Conservation (phyloP, 2,329 filamentous ascomycete genomes). For the Aaosphaeria pasadenensis region DNA sequence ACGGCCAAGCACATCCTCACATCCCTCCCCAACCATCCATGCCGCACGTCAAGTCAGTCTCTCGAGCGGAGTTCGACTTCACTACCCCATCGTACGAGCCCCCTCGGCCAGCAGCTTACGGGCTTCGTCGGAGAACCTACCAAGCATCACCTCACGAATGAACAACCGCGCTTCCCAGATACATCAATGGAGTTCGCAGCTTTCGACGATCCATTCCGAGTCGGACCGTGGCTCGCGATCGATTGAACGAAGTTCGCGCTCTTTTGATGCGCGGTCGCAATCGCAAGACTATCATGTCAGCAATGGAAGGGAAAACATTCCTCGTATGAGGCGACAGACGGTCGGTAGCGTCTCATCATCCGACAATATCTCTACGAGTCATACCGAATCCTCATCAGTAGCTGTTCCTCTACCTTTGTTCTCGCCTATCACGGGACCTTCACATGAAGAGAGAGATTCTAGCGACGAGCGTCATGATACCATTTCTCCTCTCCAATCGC, state of each 20-base stretch:
- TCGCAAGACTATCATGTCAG: slow-evolving; percentile 27
- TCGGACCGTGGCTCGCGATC: slow-evolving; percentile 37
- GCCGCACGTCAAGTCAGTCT: slow-evolving; percentile 31
- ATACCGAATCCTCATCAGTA: slow-evolving; percentile 28
- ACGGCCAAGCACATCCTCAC: slow-evolving; percentile 25
- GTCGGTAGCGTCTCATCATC: slow-evolving; percentile 33
- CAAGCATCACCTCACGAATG: slow-evolving; percentile 38
- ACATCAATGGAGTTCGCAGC: slow-evolving; percentile 40
- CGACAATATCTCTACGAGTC: slow-evolving; percentile 23
- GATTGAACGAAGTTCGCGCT: slow-evolving; percentile 27
- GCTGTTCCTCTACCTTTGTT: slow-evolving; percentile 36
- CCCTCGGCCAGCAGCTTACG: slow-evolving; percentile 35
- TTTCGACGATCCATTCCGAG: slow-evolving; percentile 37
- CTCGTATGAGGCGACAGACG: slow-evolving; percentile 27
- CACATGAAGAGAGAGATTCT: slow-evolving; percentile 29
- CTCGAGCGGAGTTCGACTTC: slow-evolving; percentile 32
- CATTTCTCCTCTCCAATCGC: slow-evolving; percentile 37
- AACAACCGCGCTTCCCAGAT: slow-evolving; percentile 30
- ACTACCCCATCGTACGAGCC: slow-evolving; percentile 35
- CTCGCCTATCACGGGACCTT: slow-evolving; percentile 21
- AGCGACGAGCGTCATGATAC: slow-evolving; percentile 37
- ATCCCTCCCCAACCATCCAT: slow-evolving; percentile 31
- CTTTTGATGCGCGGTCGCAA: slow-evolving; percentile 27
- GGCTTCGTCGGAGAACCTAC: slow-evolving; percentile 31
- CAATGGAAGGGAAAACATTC: slow-evolving; percentile 17